These are phyloP conservation scores for Adansonia grandidieri DNA, from an alignment of 441 rosid species.

Conservation along the genomic window DNA sequence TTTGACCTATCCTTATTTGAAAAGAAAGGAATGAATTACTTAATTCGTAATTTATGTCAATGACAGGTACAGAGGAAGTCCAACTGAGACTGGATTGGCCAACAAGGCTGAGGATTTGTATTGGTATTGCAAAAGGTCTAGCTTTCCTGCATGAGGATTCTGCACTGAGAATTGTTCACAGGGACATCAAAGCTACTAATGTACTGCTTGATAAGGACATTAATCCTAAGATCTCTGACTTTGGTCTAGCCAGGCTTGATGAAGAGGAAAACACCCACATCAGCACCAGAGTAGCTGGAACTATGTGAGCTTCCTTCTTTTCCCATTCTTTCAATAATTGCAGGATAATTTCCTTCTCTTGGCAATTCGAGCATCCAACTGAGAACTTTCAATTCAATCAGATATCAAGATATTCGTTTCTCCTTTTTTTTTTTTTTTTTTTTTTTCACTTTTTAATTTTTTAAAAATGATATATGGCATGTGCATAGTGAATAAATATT, in stretches of 20 bases:
- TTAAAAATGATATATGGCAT: not conserved
- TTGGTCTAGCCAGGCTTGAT: conserved; percentile 78
- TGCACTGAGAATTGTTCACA: conserved; percentile 63
- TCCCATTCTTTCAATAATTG: not conserved
- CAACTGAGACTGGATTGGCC: conserved; percentile 69
- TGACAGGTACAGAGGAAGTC: conserved; percentile 41
- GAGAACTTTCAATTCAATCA: not conserved
- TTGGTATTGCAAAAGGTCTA: conserved; percentile 70
- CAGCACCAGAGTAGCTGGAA: conserved; percentile 80
- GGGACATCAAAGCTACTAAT: conserved; percentile 86
- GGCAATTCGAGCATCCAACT: not conserved
- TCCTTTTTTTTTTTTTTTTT: not conserved
- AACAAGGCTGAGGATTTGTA: conserved; percentile 62
- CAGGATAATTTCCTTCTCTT: not conserved
- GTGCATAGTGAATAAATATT: not conserved
- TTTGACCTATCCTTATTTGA: not conserved
- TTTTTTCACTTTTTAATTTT: not conserved
- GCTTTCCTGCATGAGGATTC: conserved; percentile 80
- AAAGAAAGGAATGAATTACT: not conserved
- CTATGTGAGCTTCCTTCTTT: conserved; percentile 48
- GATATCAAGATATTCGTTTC: conserved; percentile 6
- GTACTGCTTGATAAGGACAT: conserved; percentile 69
- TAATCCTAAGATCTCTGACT: conserved; percentile 78
- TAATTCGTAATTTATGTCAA: not conserved
- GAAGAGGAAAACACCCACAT: conserved; percentile 86